These are phyloP conservation scores for Botryotinia calthae DNA, from an alignment of 2,329 filamentous ascomycete species.

Conservation along the genomic window DNA sequence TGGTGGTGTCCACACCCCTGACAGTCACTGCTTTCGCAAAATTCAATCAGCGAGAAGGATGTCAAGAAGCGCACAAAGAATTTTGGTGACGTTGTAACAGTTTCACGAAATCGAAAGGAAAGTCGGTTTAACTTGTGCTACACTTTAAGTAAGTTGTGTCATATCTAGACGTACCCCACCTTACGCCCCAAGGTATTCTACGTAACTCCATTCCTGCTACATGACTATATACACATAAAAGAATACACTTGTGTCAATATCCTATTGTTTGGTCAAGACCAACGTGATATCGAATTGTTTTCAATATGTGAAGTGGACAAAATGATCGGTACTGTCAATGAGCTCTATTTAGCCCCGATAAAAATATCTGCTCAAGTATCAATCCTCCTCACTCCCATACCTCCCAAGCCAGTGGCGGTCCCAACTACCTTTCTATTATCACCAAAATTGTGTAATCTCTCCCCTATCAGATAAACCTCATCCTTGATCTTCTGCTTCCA, in stretches of 20 bases:
- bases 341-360: not conserved
- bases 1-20: not conserved
- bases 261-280: not conserved
- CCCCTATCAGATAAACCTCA: slow-evolving; percentile 94
- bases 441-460: slow-evolving; percentile 92
- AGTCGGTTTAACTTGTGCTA: not conserved
- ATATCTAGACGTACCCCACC: not conserved
- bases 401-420: not conserved
- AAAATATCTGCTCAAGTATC: slow-evolving; percentile 28
- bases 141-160: not conserved
- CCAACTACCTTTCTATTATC: slow-evolving; percentile 39
- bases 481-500: slow-evolving; percentile 86
- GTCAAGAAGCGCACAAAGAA: not conserved
- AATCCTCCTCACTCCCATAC: slow-evolving; percentile 29
- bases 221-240: not conserved
- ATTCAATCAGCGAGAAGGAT: not conserved
- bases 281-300: not conserved
- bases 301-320: no score
- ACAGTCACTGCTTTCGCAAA: not conserved
- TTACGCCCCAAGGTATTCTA: not conserved
- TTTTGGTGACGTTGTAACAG: no score
- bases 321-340: not conserved
- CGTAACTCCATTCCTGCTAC: not conserved
- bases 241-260: not conserved
- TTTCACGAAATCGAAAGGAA: not conserved